phyloP scores from a whole-genome alignment of 441 rosid species.

The Adansonia rubrostipa region DNA sequence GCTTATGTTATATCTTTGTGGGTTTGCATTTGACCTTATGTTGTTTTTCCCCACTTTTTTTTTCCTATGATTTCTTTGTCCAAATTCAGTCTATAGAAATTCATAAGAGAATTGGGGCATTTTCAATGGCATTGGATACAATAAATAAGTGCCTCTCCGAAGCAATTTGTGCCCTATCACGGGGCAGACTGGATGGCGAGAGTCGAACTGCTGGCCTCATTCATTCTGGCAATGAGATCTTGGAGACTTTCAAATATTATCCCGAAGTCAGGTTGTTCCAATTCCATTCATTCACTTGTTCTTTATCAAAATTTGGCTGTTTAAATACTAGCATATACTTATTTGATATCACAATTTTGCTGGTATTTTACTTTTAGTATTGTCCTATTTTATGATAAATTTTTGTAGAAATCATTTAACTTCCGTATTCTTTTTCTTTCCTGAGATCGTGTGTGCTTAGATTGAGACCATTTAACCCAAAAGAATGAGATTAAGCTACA shows the following conservation, averaged over 20 bases:
- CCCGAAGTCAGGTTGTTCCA: conserved; percentile 74
- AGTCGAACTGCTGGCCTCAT: conserved; percentile 83
- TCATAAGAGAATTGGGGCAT: conserved; percentile 91
- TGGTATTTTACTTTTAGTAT: conserved; percentile 3
- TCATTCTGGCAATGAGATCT: conserved; percentile 83
- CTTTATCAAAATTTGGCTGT: conserved; percentile 41
- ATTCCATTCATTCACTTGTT: conserved; percentile 16
- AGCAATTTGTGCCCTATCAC: conserved; percentile 77
- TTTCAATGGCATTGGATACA: conserved; percentile 83
- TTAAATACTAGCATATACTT: conserved; percentile 7
- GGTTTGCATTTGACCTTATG: background rate
- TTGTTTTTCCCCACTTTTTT: background rate
- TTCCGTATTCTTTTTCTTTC: background rate
- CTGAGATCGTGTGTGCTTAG: background rate
- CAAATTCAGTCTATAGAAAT: conserved; percentile 76
- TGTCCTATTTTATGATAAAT: background rate
- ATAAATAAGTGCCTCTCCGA: conserved; percentile 90
- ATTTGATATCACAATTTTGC: conserved; percentile 8
- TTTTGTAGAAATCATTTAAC: background rate
- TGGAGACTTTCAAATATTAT: conserved; percentile 83
- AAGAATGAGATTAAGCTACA: background rate
- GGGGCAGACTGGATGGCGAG: conserved; percentile 91
- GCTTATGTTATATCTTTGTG: background rate
- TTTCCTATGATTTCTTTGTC: conserved; percentile 10
- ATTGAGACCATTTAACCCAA: background rate